Base-by-base conservation (phyloP, 2,329 filamentous ascomycete species). In the Aureobasidium sp. region DNA sequence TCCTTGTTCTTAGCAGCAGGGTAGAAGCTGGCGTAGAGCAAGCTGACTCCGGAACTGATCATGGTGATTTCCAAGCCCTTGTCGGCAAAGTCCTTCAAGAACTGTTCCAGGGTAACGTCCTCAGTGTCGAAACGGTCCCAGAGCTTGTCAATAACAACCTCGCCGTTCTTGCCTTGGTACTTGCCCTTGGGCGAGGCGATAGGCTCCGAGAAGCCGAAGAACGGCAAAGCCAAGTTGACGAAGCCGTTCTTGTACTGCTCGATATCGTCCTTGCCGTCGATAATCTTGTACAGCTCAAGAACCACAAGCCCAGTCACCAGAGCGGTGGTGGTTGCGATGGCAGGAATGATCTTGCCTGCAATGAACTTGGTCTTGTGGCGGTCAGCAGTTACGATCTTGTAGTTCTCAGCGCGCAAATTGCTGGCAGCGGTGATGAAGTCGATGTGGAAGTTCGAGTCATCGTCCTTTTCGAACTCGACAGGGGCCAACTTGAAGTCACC, bases 231-330 rank as follows among this genome's bases (percentile, higher is more conserved):
- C 67, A 99, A 78, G 77, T 99, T 99, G 77, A 97, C 82, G 76
- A 99, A 99, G 16, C 94, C 94, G 72, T 99, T 99, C 84, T 97
- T 97, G 86, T 95, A 99, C 77, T 97, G 90, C 78, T 97, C 94
- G 66, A 97, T 88, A 68, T 97, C 91, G n/a, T 83, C 85, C 81
- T 99, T 97, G 72, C 91, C 93, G 71, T 97, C 94, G 49, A 99
- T 81, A 65, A 99, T 84, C 85, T 99, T 99, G 86, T 90, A 97
- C 51, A 97, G 79, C 79, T 99, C 94, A 49, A 99, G 79, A 16
- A 95, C 83, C 59, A 99, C 91, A 50, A 99, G 82, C 62, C 94
- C 94, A 3, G 94, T 99, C 13, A 97, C 93, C 62, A 99, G 81
- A 3, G 94, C 93, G 3, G 94, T 99, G 0, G 94, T 97, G 3